phyloP scores from a whole-genome alignment of 306 rosid species.

The Lathyrus aphaca region DNA sequence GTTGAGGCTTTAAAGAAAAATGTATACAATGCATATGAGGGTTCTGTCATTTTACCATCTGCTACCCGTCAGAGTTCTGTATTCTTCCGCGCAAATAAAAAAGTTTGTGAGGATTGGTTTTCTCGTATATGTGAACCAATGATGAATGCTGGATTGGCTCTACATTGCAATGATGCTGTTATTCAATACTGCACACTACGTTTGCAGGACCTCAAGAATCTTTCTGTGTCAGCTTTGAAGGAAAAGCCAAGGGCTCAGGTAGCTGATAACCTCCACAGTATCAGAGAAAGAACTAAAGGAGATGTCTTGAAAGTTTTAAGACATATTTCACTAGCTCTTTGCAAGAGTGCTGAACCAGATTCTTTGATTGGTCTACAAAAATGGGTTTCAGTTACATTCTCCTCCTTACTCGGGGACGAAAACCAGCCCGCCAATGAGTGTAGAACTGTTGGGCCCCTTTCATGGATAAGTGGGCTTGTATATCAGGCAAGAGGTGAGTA shows the following conservation, averaged over 20 bases:
- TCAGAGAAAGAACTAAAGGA: slow-evolving; percentile 60
- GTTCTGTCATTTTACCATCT: slow-evolving; percentile 80
- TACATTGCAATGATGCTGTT: slow-evolving; percentile 84
- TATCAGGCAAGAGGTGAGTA: slow-evolving; percentile 87
- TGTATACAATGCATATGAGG: slow-evolving; percentile 95
- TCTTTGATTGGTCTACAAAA: slow-evolving; percentile 80
- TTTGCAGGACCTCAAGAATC: slow-evolving; percentile 79
- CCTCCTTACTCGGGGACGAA: slow-evolving; percentile 74
- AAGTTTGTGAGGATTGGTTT: slow-evolving; percentile 99
- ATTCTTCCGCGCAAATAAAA: slow-evolving; percentile 93
- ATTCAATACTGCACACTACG: slow-evolving; percentile 84
- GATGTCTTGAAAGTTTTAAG: slow-evolving; percentile 76
- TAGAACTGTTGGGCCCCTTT: slow-evolving; percentile 57
- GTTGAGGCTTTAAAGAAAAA: slow-evolving; percentile 94
- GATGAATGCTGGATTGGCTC: slow-evolving; percentile 97
- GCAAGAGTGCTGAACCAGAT: slow-evolving; percentile 79
- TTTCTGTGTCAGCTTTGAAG: slow-evolving; percentile 59
- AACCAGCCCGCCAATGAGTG: slow-evolving; percentile 51
- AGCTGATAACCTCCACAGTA: slow-evolving; percentile 59
- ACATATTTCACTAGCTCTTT: slow-evolving; percentile 76
- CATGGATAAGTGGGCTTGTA: slow-evolving; percentile 88
- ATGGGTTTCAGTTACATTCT: slow-evolving; percentile 75
- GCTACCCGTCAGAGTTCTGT: slow-evolving; percentile 81
- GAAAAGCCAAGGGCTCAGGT: slow-evolving; percentile 80
- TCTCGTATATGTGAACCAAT: slow-evolving; percentile 98